Evolutionary conservation across 2,329 filamentous ascomycete species (phyloP), one percentile per base, ranked within the genome.

Genomic region (Alternaria arborescens): DNA sequence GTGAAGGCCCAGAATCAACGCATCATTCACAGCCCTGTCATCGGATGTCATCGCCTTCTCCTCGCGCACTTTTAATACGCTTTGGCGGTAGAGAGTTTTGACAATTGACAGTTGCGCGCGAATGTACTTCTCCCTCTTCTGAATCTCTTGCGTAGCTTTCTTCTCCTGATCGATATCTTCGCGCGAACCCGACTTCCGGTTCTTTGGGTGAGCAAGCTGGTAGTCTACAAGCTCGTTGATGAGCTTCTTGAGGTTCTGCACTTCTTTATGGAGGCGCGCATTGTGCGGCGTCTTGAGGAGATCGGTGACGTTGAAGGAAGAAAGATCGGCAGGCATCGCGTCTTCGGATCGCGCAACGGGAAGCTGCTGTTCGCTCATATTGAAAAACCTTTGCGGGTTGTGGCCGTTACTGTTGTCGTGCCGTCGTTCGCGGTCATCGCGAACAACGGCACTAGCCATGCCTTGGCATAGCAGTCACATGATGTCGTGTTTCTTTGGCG

Each of bases 21-120:
- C 88, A 77, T 99, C 95, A 66, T 98, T 93, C 79, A 97, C 93
- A 71, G 94, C 91, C 50, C 94, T 88, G 50, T 91, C 91, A 78
- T 97, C 93, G 30, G 92, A 91, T 0, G 95, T 98, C 69, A 88
- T 84, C 54, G 91, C 85, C 78, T 98, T 98, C 14, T 94, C 97
- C 69, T 93, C 88, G 67, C 95, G 89, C 30, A 93, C 92, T 30
- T 88, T 86, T 70, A 97, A 86, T 67, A 94, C 88, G 10, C 93
- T 93, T 65, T 90, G 86, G 28, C 95, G 89, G 77, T 97, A 94
- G 28, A 95, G 84, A 12, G 91, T 91, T 56, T 94, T 91, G 52
- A 76, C 71, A 46, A 76, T 61, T 1, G 75, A 72, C n/a, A 78
- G 61, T 70, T 92, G 89, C 56, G 93, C 89, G 68, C 91, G 88